These are phyloP conservation scores for Coniferiporia weirii DNA, from an alignment of 1,284 basidiomycete species.

Conservation along the genomic window DNA sequence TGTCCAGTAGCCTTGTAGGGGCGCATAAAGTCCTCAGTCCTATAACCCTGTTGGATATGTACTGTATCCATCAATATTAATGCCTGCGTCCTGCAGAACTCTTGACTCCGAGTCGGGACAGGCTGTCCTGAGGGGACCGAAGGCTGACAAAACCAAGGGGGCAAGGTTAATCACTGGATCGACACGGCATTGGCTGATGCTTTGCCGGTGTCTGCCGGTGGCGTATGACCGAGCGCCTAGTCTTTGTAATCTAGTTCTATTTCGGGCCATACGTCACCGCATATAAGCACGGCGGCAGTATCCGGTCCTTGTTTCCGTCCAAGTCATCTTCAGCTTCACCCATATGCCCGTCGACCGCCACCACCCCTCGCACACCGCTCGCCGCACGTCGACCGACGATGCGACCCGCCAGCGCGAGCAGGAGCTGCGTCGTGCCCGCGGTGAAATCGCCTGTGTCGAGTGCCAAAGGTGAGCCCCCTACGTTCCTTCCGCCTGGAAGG, in stretches of 20 bases:
- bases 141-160: no score
- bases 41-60: no score
- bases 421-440: slow-evolving; percentile 17
- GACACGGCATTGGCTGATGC: background rate
- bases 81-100: no score
- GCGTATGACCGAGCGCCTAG: background rate
- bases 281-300: background rate
- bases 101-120: no score
- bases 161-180: background rate
- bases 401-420: slow-evolving; percentile 17
- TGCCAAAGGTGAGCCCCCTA: slow-evolving; percentile 46
- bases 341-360: background rate
- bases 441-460: slow-evolving; percentile 60
- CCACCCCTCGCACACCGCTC: slow-evolving; percentile 1
- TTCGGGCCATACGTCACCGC: background rate
- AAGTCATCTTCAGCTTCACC: no score
- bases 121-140: no score
- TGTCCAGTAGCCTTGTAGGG: no score
- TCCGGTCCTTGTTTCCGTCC: background rate
- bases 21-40: no score
- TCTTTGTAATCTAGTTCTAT: background rate
- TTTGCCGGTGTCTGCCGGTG: background rate
- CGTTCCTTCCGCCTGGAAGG: slow-evolving; percentile 4
- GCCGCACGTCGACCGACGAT: slow-evolving; percentile 16
- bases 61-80: no score